Conservation (phyloP, 805 yeast genomes). For the Wickerhamiella kazuoi region DNA sequence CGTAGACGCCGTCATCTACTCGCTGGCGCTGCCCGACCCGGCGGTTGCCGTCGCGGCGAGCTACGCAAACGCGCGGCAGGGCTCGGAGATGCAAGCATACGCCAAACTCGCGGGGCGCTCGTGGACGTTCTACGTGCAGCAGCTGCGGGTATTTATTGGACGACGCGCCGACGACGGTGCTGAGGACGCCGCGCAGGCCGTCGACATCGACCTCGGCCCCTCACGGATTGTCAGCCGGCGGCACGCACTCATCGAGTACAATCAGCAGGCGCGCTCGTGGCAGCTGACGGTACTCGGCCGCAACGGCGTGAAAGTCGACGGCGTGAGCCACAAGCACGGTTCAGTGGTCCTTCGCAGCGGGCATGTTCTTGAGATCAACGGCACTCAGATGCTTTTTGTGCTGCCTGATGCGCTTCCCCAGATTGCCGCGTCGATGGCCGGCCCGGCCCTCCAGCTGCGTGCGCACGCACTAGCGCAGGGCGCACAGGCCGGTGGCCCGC, state of each 20-base stretch:
- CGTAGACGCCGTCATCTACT: conserved; percentile 35
- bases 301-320: conserved; percentile 86
- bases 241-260: conserved; percentile 74
- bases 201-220: conserved; percentile 87
- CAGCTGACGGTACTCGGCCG: conserved; percentile 69
- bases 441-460: neutral
- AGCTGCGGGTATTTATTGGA: conserved; percentile 64
- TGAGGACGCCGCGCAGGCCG: conserved; percentile 17
- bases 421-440: conserved; percentile 18
- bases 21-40: conserved; percentile 45
- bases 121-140: conserved; percentile 90
- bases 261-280: conserved; percentile 64
- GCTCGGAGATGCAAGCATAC: conserved; percentile 84
- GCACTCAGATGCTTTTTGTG: conserved; percentile 97
- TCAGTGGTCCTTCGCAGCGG: conserved; percentile 50
- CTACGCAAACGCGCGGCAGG: conserved; percentile 56
- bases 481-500: neutral
- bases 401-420: conserved; percentile 76
- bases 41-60: conserved; percentile 60
- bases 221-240: conserved; percentile 89
- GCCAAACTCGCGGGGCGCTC: conserved; percentile 84
- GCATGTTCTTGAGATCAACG: conserved; percentile 85
- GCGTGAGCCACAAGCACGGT: conserved; percentile 28
- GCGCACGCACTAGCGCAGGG: neutral
- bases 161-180: conserved; percentile 39